Conservation (phyloP, 1,139 yeast genomes). For the Kodamaea arcana region DNA sequence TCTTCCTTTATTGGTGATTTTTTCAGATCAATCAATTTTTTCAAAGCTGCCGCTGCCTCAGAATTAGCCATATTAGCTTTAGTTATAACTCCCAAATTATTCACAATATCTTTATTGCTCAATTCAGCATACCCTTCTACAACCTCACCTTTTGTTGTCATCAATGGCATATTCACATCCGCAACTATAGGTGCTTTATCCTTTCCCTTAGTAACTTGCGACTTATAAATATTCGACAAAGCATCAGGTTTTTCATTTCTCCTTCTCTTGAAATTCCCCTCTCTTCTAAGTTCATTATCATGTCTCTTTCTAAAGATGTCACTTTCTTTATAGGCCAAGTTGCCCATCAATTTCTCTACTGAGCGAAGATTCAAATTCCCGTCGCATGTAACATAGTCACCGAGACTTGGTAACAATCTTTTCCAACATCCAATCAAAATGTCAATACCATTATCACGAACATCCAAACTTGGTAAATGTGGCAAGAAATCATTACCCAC, state of each 20-base stretch:
- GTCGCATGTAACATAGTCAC: constrained; percentile 83
- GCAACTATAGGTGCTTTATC: constrained; percentile 77
- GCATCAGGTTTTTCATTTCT: constrained; percentile 33
- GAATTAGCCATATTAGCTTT: constrained; percentile 73
- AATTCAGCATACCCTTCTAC: constrained; percentile 63
- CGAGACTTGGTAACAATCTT: constrained; percentile 56
- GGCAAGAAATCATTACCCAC: constrained; percentile 99
- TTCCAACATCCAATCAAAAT: constrained; percentile 82
- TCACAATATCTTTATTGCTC: constrained; percentile 67
- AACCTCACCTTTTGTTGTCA: constrained; percentile 63
- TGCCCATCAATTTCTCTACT: constrained; percentile 66
- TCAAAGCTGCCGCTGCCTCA: constrained; percentile 65
- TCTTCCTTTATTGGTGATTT: not conserved
- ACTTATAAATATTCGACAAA: constrained; percentile 30
- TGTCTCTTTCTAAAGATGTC: constrained; percentile 71
- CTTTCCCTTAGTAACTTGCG: constrained; percentile 53
- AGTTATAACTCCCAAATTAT: constrained; percentile 47
- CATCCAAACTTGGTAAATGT: constrained; percentile 90
- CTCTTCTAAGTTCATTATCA: constrained; percentile 63
- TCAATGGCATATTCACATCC: constrained; percentile 70
- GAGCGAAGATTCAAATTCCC: constrained; percentile 74
- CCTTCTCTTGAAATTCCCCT: constrained; percentile 58
- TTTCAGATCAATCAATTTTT: constrained; percentile 29
- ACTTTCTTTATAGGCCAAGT: constrained; percentile 70
- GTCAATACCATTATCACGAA: constrained; percentile 91